Conservation (phyloP, 306 rosid genomes). For the Gastrolobium villosum region DNA sequence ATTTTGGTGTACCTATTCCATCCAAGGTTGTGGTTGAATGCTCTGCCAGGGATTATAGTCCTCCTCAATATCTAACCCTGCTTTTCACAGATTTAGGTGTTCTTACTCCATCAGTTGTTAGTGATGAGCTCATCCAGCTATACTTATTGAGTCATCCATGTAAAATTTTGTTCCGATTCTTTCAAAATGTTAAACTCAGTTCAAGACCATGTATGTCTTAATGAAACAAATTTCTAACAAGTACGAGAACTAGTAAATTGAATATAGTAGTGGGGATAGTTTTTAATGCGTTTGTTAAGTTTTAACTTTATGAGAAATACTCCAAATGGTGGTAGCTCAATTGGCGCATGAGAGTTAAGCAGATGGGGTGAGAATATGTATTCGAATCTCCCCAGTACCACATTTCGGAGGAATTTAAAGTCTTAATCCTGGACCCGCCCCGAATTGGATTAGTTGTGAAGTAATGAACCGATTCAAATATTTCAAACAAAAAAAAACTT, state of each 20-base stretch:
- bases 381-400: too few species aligned
- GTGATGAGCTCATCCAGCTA: slow-evolving; percentile 97
- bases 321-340: too few species aligned
- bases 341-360: too few species aligned
- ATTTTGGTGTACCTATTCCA: slow-evolving; percentile 94
- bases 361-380: too few species aligned
- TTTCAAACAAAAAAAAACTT: too few species aligned
- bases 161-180: slow-evolving; percentile 17
- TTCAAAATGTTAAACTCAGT: background rate
- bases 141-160: slow-evolving; percentile 64
- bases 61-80: slow-evolving; percentile 91
- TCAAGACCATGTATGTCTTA: slow-evolving; percentile 30
- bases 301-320: background rate
- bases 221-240: slow-evolving; percentile 42
- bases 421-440: too few species aligned
- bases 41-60: slow-evolving; percentile 96
- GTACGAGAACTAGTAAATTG: slow-evolving; percentile 7
- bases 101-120: slow-evolving; percentile 94
- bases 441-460: too few species aligned
- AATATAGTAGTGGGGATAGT: slow-evolving; percentile 11
- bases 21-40: slow-evolving; percentile 94
- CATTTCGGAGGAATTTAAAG: too few species aligned
- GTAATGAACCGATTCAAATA: too few species aligned
- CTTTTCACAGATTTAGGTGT: slow-evolving; percentile 96
- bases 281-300: background rate